Conservation (phyloP, 177 flowering plant species). For the Vitis hybrid region DNA sequence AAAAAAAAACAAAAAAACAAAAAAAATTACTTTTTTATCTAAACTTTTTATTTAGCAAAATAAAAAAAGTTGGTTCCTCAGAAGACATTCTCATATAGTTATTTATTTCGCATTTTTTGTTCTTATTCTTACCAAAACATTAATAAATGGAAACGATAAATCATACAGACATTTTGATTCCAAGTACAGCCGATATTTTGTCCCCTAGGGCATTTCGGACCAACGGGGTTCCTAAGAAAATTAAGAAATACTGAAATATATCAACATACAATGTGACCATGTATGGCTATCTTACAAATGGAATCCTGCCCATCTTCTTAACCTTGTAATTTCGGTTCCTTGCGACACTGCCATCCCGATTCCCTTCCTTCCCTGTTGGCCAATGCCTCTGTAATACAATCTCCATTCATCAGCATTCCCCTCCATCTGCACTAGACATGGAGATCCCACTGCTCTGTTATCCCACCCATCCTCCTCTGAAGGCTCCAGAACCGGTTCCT, state of each 20-base stretch:
- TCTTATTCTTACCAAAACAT: too few relatives aligned
- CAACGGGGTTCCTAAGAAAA: too few relatives aligned
- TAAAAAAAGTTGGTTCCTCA: too few relatives aligned
- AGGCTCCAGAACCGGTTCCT: constrained; percentile 40
- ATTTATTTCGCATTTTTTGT: too few relatives aligned
- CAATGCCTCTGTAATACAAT: constrained; percentile 76
- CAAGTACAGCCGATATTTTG: too few relatives aligned
- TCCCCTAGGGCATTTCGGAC: too few relatives aligned
- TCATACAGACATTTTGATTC: too few relatives aligned
- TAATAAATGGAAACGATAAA: too few relatives aligned
- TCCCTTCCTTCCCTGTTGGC: constrained; percentile 54
- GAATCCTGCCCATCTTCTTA: constrained; percentile 66
- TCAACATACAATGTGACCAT: not conserved
- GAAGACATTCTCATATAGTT: too few relatives aligned
- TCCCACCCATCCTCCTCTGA: constrained; percentile 69
- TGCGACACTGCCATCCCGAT: constrained; percentile 79
- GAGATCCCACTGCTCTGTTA: constrained; percentile 57
- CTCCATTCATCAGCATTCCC: constrained; percentile 70
- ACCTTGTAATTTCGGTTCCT: constrained; percentile 37
- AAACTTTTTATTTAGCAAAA: too few relatives aligned
- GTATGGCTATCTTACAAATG: constrained; percentile 29
- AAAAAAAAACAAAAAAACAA: too few relatives aligned
- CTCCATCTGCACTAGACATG: constrained; percentile 78
- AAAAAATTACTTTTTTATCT: too few relatives aligned
- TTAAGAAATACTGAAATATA: not conserved